These are phyloP conservation scores for Ascobolus immersus DNA, from an alignment of 495 filamentous ascomycete genomes.

Conservation along the genomic window DNA sequence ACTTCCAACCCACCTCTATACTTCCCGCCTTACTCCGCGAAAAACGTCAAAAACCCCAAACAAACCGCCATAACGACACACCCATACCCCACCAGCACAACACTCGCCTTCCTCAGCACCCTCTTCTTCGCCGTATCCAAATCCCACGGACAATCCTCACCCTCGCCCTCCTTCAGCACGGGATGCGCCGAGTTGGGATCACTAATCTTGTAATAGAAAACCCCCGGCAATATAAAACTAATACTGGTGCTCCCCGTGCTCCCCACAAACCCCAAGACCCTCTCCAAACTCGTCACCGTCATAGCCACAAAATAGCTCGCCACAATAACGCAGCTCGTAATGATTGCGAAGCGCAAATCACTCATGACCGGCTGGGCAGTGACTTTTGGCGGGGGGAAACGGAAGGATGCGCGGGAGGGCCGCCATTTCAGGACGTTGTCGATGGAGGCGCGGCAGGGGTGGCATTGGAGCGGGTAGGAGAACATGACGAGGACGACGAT, in stretches of 20 bases:
- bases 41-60: constrained; percentile 57
- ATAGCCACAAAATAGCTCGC: constrained; percentile 69
- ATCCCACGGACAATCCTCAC: constrained; percentile 29
- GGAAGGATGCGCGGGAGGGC: constrained; percentile 25
- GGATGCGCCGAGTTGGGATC: constrained; percentile 67
- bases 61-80: constrained; percentile 72
- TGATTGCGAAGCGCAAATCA: constrained; percentile 66
- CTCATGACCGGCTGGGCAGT: constrained; percentile 31
- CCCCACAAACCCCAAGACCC: constrained; percentile 82
- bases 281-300: constrained; percentile 67
- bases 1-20: too few relatives aligned
- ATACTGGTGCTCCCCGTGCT: constrained; percentile 84
- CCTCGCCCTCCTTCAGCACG: constrained; percentile 67
- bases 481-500: constrained; percentile 96
- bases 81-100: constrained; percentile 63
- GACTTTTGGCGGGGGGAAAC: constrained; percentile 20
- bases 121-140: constrained; percentile 24
- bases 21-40: too few relatives aligned
- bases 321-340: constrained; percentile 65
- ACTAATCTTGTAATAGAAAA: constrained; percentile 97
- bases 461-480: constrained; percentile 81
- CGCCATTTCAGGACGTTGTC: constrained; percentile 87
- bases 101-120: constrained; percentile 19
- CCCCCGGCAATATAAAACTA: constrained; percentile 79
- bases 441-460: constrained; percentile 78